These are phyloP conservation scores for Nakazawaea peltata DNA, from an alignment of 805 yeast species.

Conservation along the genomic window DNA sequence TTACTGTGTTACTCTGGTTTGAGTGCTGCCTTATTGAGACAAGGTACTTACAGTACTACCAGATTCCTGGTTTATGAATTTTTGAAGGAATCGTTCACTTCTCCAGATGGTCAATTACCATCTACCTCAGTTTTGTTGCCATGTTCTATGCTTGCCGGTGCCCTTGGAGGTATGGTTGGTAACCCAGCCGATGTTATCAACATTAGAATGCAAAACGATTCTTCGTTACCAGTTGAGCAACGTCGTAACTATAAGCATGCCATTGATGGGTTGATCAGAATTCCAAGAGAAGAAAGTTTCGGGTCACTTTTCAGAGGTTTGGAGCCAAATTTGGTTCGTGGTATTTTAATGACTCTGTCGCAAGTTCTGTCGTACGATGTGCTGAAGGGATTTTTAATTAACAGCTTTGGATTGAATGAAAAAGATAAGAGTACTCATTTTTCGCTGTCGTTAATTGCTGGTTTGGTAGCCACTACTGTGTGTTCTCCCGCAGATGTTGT, in stretches of 20 bases:
- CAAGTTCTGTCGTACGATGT: constrained; percentile 86
- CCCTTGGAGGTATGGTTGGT: constrained; percentile 77
- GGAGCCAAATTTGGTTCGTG: constrained; percentile 71
- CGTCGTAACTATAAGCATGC: constrained; percentile 75
- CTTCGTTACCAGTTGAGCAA: constrained; percentile 51
- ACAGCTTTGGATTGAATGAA: constrained; percentile 42
- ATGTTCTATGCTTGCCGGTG: constrained; percentile 80
- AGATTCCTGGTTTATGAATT: constrained; percentile 82
- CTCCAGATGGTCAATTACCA: constrained; percentile 35
- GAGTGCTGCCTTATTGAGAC: constrained; percentile 75
- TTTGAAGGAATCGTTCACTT: constrained; percentile 48
- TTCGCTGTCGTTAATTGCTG: constrained; percentile 71
- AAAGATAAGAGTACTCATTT: constrained; percentile 65
- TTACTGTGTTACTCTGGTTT: constrained; percentile 73
- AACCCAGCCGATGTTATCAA: constrained; percentile 86
- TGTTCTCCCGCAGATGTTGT: constrained; percentile 92
- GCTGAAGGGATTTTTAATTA: constrained; percentile 54
- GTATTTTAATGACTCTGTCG: constrained; percentile 82
- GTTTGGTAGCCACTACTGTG: constrained; percentile 82
- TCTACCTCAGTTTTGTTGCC: constrained; percentile 58
- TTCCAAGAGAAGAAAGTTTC: constrained; percentile 53
- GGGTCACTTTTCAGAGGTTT: constrained; percentile 62
- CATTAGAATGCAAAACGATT: constrained; percentile 87
- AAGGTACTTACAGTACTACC: constrained; percentile 81
- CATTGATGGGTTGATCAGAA: constrained; percentile 61